Evolutionary conservation across 2,329 filamentous ascomycete species (phyloP).

Genomic region (Beauveria sp.): DNA sequence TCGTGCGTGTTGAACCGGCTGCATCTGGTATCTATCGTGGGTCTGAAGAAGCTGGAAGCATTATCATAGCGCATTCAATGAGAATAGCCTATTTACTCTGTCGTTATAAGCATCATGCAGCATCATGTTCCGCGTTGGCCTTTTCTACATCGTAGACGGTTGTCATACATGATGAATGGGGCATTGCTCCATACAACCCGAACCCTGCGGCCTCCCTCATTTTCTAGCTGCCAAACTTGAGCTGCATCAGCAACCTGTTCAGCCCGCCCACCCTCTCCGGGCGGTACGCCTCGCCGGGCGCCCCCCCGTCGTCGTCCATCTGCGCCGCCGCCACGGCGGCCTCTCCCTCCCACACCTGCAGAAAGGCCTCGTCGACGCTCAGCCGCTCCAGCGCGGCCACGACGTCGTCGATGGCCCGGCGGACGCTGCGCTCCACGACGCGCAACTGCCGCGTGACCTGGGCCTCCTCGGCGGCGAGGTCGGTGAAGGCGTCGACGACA

Average conservation of each 20-base stretch:
- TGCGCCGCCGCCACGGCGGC: constrained; percentile 23
- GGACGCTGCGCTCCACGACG: constrained; percentile 56
- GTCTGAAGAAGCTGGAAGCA: background rate
- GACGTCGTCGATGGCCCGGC: constrained; percentile 59
- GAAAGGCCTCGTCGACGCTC: constrained; percentile 36
- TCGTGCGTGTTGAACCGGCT: background rate
- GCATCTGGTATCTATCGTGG: background rate
- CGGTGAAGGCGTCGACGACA: constrained; percentile 66
- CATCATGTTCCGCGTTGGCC: background rate
- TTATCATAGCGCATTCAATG: background rate
- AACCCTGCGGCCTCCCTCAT: background rate
- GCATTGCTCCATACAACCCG: too few species aligned
- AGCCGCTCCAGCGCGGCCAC: constrained; percentile 45
- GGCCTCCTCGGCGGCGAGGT: constrained; percentile 64
- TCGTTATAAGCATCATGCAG: background rate
- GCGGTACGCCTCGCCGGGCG: constrained; percentile 43
- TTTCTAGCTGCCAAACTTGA: constrained; percentile 55
- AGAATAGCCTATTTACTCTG: background rate
- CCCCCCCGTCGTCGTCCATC: constrained; percentile 32
- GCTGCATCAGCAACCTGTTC: constrained; percentile 82
- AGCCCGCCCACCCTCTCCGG: constrained; percentile 70
- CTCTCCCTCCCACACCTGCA: constrained; percentile 36
- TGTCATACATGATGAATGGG: background rate
- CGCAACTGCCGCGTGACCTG: constrained; percentile 59
- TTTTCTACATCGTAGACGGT: background rate